Evolutionary conservation across 495 filamentous ascomycete genomes (phyloP).

Genomic region (Daldinia childiae): DNA sequence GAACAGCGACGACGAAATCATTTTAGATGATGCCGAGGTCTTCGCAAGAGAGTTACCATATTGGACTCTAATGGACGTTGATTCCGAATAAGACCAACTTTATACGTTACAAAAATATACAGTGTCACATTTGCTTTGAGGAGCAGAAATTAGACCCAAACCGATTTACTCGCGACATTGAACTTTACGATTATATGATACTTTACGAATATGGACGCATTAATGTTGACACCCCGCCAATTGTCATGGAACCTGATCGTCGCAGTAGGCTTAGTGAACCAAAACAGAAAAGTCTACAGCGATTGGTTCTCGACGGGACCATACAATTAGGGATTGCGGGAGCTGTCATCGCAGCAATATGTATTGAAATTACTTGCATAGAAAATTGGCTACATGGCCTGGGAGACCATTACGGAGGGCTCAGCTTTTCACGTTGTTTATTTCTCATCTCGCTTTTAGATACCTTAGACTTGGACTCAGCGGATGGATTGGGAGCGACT

Average conservation of each 20-base stretch:
- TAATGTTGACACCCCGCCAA: constrained; percentile 8
- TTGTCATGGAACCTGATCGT: constrained; percentile 11
- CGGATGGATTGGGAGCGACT: constrained; percentile 15
- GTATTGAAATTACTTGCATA: constrained; percentile 42
- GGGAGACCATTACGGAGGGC: constrained; percentile 26
- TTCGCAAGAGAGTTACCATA: constrained; percentile 60
- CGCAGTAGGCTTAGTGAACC: constrained; percentile 13
- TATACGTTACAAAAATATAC: constrained; percentile 34
- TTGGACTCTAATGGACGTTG: constrained; percentile 59
- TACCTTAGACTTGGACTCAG: constrained; percentile 49
- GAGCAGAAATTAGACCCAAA: constrained; percentile 12
- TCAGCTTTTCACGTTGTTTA: constrained; percentile 18
- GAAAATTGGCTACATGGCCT: constrained; percentile 43
- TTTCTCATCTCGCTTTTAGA: constrained; percentile 45
- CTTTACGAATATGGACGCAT: constrained; percentile 18
- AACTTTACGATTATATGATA: constrained; percentile 36
- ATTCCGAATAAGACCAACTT: constrained; percentile 50
- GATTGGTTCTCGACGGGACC: constrained; percentile 12
- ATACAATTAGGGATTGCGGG: constrained; percentile 14
- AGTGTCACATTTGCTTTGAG: constrained; percentile 8
- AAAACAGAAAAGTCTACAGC: background rate
- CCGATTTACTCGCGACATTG: constrained; percentile 5
- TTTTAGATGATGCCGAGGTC: constrained; percentile 53
- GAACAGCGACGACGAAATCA: constrained; percentile 58
- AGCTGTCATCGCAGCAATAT: constrained; percentile 19